Evolutionary conservation across 495 filamentous ascomycete genomes (phyloP).

Genomic region (Neurospora tetraspora): DNA sequence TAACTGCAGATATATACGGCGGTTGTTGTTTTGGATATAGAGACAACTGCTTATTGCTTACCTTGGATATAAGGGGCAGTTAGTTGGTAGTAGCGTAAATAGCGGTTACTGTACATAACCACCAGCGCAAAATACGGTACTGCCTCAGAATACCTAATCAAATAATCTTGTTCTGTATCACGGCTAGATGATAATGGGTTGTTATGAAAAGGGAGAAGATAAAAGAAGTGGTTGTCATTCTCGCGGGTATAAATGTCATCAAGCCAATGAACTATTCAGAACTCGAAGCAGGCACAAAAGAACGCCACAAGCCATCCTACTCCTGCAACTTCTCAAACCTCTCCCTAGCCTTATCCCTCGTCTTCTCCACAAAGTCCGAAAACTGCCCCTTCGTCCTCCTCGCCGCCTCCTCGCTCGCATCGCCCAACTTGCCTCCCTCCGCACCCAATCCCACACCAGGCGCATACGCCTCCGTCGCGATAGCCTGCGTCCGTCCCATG

Average conservation of each 20-base stretch:
- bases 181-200: not conserved
- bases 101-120: not conserved
- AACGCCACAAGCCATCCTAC: too few relatives aligned
- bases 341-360: slow-evolving; percentile 69
- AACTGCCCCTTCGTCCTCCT: slow-evolving; percentile 61
- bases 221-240: not conserved
- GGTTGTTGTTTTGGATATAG: not conserved
- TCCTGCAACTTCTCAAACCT: slow-evolving; percentile 54
- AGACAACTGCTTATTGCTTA: not conserved
- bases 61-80: not conserved
- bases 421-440: slow-evolving; percentile 71
- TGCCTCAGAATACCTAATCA: not conserved
- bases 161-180: not conserved
- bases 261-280: not conserved
- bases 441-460: slow-evolving; percentile 81
- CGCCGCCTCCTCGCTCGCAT: slow-evolving; percentile 70
- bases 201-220: not conserved
- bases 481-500: slow-evolving; percentile 64
- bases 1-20: not conserved
- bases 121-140: not conserved
- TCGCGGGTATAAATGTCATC: not conserved
- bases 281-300: too few relatives aligned
- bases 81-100: not conserved
- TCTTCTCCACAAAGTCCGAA: slow-evolving; percentile 66
- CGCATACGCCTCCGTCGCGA: slow-evolving; percentile 68